Percentiles rank a stretch among this genome's conserved stretches.
Conservation (phyloP, 306 rosid species). For the Cicer arietinum region DNA sequence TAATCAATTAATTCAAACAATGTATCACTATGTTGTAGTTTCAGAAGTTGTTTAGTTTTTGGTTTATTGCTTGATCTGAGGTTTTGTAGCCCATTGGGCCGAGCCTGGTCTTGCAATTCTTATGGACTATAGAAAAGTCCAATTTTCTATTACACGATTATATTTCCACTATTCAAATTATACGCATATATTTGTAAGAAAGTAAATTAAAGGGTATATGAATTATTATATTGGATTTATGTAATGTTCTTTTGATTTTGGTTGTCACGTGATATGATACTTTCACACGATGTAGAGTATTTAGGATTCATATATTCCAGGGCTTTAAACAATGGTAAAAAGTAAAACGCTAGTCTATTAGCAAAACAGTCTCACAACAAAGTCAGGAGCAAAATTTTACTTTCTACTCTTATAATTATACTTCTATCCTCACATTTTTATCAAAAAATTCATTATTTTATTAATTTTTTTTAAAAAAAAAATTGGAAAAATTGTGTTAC, state of each 20-base stretch:
- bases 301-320: too few relatives aligned
- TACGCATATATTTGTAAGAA: not conserved
- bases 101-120: conserved; percentile 41
- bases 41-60: not conserved
- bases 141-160: not conserved
- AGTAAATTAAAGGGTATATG: not conserved
- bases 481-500: too few relatives aligned
- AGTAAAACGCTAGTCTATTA: too few relatives aligned
- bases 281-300: too few relatives aligned
- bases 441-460: too few relatives aligned
- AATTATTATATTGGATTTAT: conserved; percentile 10
- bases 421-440: too few relatives aligned
- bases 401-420: too few relatives aligned
- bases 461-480: too few relatives aligned
- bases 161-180: not conserved
- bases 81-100: conserved; percentile 40
- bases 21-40: conserved; percentile 8
- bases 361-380: too few relatives aligned
- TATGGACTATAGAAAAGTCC: conserved; percentile 19
- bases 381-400: too few relatives aligned
- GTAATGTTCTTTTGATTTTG: not conserved
- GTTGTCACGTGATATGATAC: too few relatives aligned
- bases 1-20: not conserved
- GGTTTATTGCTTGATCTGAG: conserved; percentile 35
- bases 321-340: too few relatives aligned